A percentile compares a stretch with the other conserved stretches of the same genome.
phyloP scores from a whole-genome alignment of 148 eudicot species.

The Dysphania ambrosioides region DNA sequence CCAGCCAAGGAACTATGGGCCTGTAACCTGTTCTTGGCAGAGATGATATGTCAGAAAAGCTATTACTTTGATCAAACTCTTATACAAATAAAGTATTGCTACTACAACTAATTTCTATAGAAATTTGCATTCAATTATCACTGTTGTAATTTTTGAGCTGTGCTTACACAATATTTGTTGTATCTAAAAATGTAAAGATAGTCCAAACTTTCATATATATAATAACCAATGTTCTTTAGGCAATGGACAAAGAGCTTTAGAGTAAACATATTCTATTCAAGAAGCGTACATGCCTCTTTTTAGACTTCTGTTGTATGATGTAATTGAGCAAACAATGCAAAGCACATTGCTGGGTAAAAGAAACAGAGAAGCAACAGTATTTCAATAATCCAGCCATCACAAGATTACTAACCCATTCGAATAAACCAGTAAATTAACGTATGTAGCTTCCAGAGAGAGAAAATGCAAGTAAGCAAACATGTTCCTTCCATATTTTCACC shows the following conservation, averaged over 20 bases:
- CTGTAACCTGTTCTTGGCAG: slow-evolving; percentile 56
- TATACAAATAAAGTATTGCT: neutral
- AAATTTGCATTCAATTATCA: neutral
- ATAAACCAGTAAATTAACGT: neutral
- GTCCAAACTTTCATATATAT: neutral
- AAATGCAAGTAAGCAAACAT: neutral
- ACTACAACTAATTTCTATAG: neutral
- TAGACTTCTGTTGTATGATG: no score
- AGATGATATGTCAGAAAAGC: neutral
- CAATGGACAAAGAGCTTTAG: neutral
- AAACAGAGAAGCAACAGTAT: neutral
- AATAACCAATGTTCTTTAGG: neutral
- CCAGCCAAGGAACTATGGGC: slow-evolving; percentile 84
- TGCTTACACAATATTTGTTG: neutral
- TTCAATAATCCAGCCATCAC: neutral
- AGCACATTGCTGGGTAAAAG: neutral
- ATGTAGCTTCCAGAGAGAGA: neutral
- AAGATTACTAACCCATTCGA: neutral
- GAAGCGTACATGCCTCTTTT: no score
- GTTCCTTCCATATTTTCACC: neutral
- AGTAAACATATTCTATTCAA: no score
- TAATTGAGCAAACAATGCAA: neutral
- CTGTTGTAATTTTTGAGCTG: neutral
- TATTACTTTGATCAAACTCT: neutral
- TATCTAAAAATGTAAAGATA: neutral